Conservation (phyloP, 2,329 filamentous ascomycete species). For the Monosporascus sp. region DNA sequence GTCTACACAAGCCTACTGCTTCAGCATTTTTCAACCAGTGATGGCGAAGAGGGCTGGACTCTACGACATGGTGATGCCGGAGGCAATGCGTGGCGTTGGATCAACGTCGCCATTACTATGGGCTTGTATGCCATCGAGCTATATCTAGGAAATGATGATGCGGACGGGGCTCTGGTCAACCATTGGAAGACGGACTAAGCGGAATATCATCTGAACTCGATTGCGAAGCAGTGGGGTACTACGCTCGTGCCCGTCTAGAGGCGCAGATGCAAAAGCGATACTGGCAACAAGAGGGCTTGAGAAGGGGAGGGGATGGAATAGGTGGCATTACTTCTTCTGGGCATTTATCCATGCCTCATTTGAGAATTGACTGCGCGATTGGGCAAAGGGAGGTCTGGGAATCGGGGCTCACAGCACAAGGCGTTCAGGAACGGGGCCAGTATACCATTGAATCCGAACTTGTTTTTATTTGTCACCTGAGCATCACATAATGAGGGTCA, state of each 20-base stretch:
- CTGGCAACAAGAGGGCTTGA: background rate
- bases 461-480: conserved; percentile 9
- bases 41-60: conserved; percentile 73
- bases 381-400: conserved; percentile 16
- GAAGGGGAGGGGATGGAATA: background rate
- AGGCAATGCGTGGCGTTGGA: conserved; percentile 87
- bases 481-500: background rate
- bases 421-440: conserved; percentile 26
- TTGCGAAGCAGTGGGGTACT: conserved; percentile 27
- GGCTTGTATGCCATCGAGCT: conserved; percentile 84
- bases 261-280: background rate
- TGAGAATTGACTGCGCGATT: conserved; percentile 13
- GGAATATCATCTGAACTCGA: no score
- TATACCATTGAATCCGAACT: conserved; percentile 27
- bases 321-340: conserved; percentile 1
- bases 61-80: conserved; percentile 76
- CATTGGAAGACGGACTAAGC: conserved; percentile 88
- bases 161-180: conserved; percentile 63
- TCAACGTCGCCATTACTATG: conserved; percentile 88
- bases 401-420: conserved; percentile 25
- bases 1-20: conserved; percentile 94
- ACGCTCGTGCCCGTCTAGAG: no score
- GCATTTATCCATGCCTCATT: conserved; percentile 8
- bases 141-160: conserved; percentile 77
- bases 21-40: conserved; percentile 84